Evolutionary conservation across 805 yeast species (phyloP).

Genomic region (Barnettozyma botsteinii): DNA sequence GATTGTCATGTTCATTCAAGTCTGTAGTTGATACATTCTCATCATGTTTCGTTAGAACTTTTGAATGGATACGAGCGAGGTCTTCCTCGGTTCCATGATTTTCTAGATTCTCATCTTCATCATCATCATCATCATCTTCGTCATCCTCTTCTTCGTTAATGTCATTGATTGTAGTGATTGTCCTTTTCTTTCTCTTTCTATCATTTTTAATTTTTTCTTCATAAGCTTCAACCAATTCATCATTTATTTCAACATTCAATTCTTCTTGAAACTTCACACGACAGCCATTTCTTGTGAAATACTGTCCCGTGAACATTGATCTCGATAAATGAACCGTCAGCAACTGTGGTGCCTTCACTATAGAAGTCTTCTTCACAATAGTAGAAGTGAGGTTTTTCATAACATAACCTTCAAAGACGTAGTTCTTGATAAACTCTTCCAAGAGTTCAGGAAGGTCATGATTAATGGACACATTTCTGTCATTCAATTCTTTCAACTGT

Average conservation of each 20-base stretch:
- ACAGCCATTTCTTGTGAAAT: conserved; percentile 69
- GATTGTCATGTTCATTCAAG: conserved; percentile 10
- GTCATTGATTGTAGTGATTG: neutral
- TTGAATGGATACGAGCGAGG: conserved; percentile 21
- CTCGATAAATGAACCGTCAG: conserved; percentile 82
- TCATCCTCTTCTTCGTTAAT: conserved; percentile 18
- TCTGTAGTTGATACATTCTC: conserved; percentile 16
- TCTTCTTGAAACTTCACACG: conserved; percentile 58
- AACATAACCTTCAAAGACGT: conserved; percentile 38
- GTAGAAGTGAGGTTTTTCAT: conserved; percentile 49
- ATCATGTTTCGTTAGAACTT: conserved; percentile 21
- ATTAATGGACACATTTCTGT: conserved; percentile 43
- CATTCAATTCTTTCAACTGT: conserved; percentile 31
- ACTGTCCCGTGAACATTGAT: conserved; percentile 66
- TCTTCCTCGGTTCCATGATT: conserved; percentile 20
- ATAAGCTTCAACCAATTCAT: conserved; percentile 25
- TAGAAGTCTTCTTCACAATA: conserved; percentile 58
- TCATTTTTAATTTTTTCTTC: conserved; percentile 23
- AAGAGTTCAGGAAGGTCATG: conserved; percentile 55
- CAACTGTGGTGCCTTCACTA: conserved; percentile 63
- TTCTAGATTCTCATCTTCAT: conserved; percentile 34
- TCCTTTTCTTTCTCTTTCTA: conserved; percentile 21
- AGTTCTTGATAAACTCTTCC: conserved; percentile 41
- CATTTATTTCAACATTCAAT: conserved; percentile 44
- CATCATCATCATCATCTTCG: conserved; percentile 51